Base-by-base conservation (phyloP, 2,329 filamentous ascomycete species). In the Xylariales sp. region DNA sequence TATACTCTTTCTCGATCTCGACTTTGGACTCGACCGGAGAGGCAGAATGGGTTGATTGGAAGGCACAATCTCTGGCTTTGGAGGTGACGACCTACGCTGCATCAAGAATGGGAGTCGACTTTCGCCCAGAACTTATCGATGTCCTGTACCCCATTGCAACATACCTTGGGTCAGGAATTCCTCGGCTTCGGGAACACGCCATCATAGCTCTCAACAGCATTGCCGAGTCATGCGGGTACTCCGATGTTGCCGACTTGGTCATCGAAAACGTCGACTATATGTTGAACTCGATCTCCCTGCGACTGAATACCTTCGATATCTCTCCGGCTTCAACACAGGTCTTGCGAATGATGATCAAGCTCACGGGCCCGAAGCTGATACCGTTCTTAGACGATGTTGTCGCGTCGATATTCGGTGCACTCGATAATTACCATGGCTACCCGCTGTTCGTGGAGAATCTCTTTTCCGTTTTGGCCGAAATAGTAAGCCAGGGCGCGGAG, bases 401-500 rank as follows among this genome's bases (percentile, higher is more conserved):
- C 3, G 85, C 83, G 4, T 91, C 88, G 1, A 88, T 98, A 28
- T 97, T 98, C 60, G 85, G 86, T 0, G 88, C 90, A 0, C 68
- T 98, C n/a, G 89, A 96, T 51, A 87, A 88, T 54, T 98, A 93
- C 54, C 93, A 98, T 54, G 93, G 93, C 2, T 97, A 98, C 59
- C 82, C 88, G 1, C 67, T 76, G 14, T 81, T 98, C 43, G 90
- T 95, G 1, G 88, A 95, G 57, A 77, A 82, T 33, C 69, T 98
- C 5, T 98, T 97, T 59, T 70, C 78, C 2, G 88, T 95, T 0
- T 67, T 98, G 4, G 82, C 80, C 40, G 86, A 88, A 45, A 80
- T 97, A 43, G 88, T 93, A 9, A 80, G 88, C 40, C 88, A 95
- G 63, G 88, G 88, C 3, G 78, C 82, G 9, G 84, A 79, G 48